A percentile compares a stretch with the other conserved stretches of the same genome.
phyloP scores from a whole-genome alignment of 2,329 filamentous ascomycete genomes.

The Trichophyton equinum region DNA sequence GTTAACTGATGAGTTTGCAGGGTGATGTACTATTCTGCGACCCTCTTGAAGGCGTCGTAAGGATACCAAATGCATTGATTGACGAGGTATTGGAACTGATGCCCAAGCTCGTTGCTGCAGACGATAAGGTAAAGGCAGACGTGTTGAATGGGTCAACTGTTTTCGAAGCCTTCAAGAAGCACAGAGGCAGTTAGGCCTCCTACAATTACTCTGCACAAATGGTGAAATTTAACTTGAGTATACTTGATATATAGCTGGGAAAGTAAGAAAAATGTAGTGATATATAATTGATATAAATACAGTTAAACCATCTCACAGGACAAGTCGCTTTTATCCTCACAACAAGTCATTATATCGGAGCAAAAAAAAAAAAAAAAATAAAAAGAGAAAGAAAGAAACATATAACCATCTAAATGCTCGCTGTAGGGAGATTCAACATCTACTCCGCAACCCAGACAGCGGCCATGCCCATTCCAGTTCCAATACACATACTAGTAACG shows the following conservation, averaged over 20 bases:
- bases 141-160: constrained; percentile 51
- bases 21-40: constrained; percentile 62
- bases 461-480: constrained; percentile 96
- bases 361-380: not conserved
- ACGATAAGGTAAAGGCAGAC: constrained; percentile 51
- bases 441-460: constrained; percentile 94
- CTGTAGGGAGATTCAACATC: constrained; percentile 7
- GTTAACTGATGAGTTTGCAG: constrained; percentile 11
- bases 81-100: constrained; percentile 49
- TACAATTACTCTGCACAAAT: not conserved
- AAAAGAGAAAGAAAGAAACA: not conserved
- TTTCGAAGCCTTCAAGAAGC: constrained; percentile 52
- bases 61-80: constrained; percentile 51
- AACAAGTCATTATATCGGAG: not conserved
- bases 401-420: not conserved
- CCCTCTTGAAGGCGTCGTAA: constrained; percentile 54
- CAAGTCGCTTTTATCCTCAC: constrained; percentile 1
- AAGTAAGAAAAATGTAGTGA: not conserved
- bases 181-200: constrained; percentile 25
- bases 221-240: too few species aligned
- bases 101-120: constrained; percentile 40
- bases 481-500: constrained; percentile 90
- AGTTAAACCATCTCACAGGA: not conserved
- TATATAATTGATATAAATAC: not conserved
- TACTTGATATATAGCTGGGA: not conserved